These are phyloP conservation scores for Tubosaeta brunneosetosa DNA, from an alignment of 768 basidiomycete species.

Conservation along the genomic window DNA sequence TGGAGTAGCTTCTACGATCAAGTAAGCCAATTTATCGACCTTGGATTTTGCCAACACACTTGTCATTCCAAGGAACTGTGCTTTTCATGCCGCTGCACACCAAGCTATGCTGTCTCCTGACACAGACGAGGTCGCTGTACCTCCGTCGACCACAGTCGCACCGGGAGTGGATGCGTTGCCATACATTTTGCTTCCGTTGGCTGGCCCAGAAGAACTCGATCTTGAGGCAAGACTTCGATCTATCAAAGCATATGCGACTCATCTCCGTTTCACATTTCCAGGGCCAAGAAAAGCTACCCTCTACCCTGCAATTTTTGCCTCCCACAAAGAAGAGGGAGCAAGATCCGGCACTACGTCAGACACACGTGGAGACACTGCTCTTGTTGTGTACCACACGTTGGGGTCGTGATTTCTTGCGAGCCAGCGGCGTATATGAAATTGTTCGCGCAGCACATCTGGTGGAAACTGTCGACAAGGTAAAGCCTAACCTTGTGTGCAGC, in stretches of 20 bases:
- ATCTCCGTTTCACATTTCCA: slow-evolving; percentile 28
- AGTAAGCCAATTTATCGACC: slow-evolving; percentile 43
- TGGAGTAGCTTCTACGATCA: slow-evolving; percentile 82
- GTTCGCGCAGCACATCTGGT: slow-evolving; percentile 70
- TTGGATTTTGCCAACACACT: slow-evolving; percentile 9
- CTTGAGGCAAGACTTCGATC: slow-evolving; percentile 57
- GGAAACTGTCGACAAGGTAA: slow-evolving; percentile 75
- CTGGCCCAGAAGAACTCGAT: slow-evolving; percentile 93
- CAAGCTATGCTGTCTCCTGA: slow-evolving; percentile 69
- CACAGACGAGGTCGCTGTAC: slow-evolving; percentile 46
- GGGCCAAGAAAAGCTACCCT: slow-evolving; percentile 86
- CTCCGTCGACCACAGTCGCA: slow-evolving; percentile 52
- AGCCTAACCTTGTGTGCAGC: slow-evolving; percentile 13
- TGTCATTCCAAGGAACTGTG: slow-evolving; percentile 58
- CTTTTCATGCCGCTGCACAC: slow-evolving; percentile 66
- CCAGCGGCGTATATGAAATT: slow-evolving; percentile 83
- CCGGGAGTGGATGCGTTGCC: slow-evolving; percentile 84
- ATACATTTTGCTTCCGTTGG: slow-evolving; percentile 82
- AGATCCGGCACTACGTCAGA: slow-evolving; percentile 71
- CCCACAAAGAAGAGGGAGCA: slow-evolving; percentile 78
- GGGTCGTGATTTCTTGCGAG: slow-evolving; percentile 78
- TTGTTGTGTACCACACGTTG: slow-evolving; percentile 85
- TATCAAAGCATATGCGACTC: background rate
- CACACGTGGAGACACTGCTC: slow-evolving; percentile 84
- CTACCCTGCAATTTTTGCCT: slow-evolving; percentile 83